These are phyloP conservation scores for Pseudopyricularia javanii DNA, from an alignment of 2,329 filamentous ascomycete species.

Conservation along the genomic window DNA sequence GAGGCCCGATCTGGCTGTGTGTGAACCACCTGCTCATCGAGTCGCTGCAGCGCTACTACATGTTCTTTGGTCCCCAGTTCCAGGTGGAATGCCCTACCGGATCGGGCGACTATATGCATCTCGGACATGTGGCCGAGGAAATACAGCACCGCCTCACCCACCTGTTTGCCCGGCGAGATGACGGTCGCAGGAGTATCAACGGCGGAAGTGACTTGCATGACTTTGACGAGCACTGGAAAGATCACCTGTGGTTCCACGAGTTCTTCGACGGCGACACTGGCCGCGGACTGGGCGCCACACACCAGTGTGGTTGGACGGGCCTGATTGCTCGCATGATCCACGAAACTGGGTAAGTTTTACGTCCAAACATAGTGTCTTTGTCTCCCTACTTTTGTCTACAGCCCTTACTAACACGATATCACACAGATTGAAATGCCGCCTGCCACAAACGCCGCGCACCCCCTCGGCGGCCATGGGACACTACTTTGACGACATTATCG, in stretches of 20 bases:
- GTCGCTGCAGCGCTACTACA: slow-evolving; percentile 86
- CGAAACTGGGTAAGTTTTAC: slow-evolving; percentile 75
- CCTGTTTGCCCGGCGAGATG: slow-evolving; percentile 71
- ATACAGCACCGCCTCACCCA: slow-evolving; percentile 91
- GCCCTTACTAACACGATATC: slow-evolving; percentile 23
- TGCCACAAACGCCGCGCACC: slow-evolving; percentile 85
- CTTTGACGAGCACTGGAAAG: slow-evolving; percentile 87
- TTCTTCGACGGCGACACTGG: slow-evolving; percentile 93
- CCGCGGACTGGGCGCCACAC: slow-evolving; percentile 78
- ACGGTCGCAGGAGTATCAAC: slow-evolving; percentile 82
- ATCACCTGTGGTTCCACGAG: slow-evolving; percentile 91
- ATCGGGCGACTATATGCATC: slow-evolving; percentile 88
- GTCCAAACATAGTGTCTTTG: not conserved
- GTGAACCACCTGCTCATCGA: slow-evolving; percentile 94
- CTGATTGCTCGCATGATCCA: slow-evolving; percentile 95
- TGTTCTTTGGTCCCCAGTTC: slow-evolving; percentile 84
- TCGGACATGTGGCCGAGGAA: slow-evolving; percentile 89
- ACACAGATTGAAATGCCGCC: slow-evolving; percentile 67
- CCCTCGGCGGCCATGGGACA: slow-evolving; percentile 74
- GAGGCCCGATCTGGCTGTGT: slow-evolving; percentile 89
- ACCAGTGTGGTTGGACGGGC: slow-evolving; percentile 95
- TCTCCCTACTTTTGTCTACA: not conserved
- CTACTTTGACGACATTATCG: slow-evolving; percentile 64
- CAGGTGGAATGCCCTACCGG: slow-evolving; percentile 90
- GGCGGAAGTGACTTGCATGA: slow-evolving; percentile 74